These are phyloP conservation scores for Yarrowia alimentaria DNA, from an alignment of 805 yeast species.

Conservation along the genomic window DNA sequence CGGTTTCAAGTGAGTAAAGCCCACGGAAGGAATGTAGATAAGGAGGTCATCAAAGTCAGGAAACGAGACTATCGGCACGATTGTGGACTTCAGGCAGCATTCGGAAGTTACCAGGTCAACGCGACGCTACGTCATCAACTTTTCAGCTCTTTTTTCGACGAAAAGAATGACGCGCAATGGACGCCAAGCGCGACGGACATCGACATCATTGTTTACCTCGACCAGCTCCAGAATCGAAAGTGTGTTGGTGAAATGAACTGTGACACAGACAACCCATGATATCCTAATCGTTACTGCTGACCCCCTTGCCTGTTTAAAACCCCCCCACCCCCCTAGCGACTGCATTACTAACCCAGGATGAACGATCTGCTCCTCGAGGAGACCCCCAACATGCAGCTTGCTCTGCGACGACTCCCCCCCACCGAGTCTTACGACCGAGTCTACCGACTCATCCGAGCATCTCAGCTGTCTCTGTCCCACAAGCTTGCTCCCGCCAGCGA, in stretches of 20 bases:
- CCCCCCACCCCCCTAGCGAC: neutral
- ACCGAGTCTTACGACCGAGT: slow-evolving; percentile 85
- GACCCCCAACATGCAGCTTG: slow-evolving; percentile 80
- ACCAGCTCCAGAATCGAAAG: too few relatives aligned
- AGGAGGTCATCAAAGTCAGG: too few relatives aligned
- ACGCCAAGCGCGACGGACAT: too few relatives aligned
- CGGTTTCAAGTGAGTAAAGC: slow-evolving; percentile 64
- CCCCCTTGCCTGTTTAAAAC: neutral
- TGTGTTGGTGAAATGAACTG: too few relatives aligned
- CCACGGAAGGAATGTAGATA: too few relatives aligned
- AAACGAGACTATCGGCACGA: neutral
- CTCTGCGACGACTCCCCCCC: slow-evolving; percentile 80
- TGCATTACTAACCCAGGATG: slow-evolving; percentile 45
- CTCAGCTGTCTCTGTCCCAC: slow-evolving; percentile 80
- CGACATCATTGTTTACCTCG: too few relatives aligned
- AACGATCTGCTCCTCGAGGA: slow-evolving; percentile 90
- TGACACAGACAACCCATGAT: neutral
- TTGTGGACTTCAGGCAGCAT: neutral
- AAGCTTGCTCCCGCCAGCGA: slow-evolving; percentile 79
- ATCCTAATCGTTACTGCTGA: too few relatives aligned
- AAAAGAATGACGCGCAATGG: too few relatives aligned
- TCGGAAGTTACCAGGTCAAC: too few relatives aligned
- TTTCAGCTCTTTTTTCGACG: too few relatives aligned
- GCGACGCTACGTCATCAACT: too few relatives aligned
- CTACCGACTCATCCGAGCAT: slow-evolving; percentile 88